Evolutionary conservation across 768 basidiomycete genomes (phyloP).

Genomic region (Xerocomus spinulosus): DNA sequence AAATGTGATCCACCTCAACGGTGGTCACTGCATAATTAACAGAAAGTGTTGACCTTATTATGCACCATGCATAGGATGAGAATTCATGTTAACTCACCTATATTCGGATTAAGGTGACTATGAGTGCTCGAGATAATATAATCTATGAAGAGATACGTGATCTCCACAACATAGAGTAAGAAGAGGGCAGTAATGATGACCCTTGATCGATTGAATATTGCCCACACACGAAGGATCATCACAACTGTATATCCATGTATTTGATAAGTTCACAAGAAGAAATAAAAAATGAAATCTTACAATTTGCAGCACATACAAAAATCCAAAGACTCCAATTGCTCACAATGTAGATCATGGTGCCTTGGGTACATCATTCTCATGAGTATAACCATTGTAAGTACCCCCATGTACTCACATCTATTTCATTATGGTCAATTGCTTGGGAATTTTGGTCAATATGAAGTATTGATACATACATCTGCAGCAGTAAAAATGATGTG

Average conservation of each 20-base stretch:
- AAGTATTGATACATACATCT: neutral
- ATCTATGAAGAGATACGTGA: neutral
- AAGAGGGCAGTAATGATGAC: neutral
- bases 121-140: neutral
- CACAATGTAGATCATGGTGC: neutral
- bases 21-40: neutral
- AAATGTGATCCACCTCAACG: neutral
- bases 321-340: neutral
- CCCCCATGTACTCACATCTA: too few species aligned
- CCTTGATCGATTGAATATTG: neutral
- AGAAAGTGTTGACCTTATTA: too few species aligned
- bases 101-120: too few species aligned
- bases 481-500: neutral
- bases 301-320: neutral
- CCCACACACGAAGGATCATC: neutral
- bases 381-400: neutral
- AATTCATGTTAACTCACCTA: too few species aligned
- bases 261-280: rapidly evolving
- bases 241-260: neutral
- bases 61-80: too few species aligned
- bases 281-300: neutral
- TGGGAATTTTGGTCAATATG: neutral
- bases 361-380: neutral
- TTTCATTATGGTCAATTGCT: too few species aligned
- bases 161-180: neutral